Percentiles rank a stretch among this genome's conserved stretches.
Evolutionary conservation across 2,329 filamentous ascomycete genomes (phyloP).

Genomic region (Fusarium floridanum): DNA sequence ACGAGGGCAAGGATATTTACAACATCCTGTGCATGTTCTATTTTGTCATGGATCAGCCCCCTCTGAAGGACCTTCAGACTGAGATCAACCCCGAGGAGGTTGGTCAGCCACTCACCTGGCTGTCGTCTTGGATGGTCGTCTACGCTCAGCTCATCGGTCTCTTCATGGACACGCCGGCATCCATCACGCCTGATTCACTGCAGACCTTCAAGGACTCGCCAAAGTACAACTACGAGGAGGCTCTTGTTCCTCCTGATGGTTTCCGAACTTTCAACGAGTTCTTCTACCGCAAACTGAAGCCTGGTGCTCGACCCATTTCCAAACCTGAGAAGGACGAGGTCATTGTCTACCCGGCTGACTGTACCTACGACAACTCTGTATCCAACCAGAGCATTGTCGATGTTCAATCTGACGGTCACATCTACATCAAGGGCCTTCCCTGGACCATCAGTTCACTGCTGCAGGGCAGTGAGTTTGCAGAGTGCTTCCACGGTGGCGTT

Average conservation of each 20-base stretch:
- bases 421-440: constrained; percentile 53
- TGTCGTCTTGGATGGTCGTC: constrained; percentile 56
- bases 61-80: constrained; percentile 41
- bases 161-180: constrained; percentile 51
- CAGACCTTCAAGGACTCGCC: constrained; percentile 50
- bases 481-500: constrained; percentile 54
- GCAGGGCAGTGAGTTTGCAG: constrained; percentile 47
- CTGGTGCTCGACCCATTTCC: constrained; percentile 49
- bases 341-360: constrained; percentile 55
- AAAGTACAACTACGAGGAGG: constrained; percentile 49
- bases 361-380: constrained; percentile 48
- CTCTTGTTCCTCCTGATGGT: constrained; percentile 48
- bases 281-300: constrained; percentile 54
- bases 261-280: constrained; percentile 57
- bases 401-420: constrained; percentile 41
- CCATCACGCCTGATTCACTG: constrained; percentile 48
- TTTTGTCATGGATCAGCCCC: constrained; percentile 53
- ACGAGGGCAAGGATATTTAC: constrained; percentile 52
- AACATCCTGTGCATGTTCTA: constrained; percentile 56
- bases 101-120: constrained; percentile 47
- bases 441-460: constrained; percentile 55
- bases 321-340: constrained; percentile 44
- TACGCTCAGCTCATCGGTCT: constrained; percentile 53
- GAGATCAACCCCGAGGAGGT: constrained; percentile 48
- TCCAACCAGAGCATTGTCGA: constrained; percentile 42